Base-by-base conservation (phyloP, 208 protist genomes). In the Tritrichomonas foetus region DNA sequence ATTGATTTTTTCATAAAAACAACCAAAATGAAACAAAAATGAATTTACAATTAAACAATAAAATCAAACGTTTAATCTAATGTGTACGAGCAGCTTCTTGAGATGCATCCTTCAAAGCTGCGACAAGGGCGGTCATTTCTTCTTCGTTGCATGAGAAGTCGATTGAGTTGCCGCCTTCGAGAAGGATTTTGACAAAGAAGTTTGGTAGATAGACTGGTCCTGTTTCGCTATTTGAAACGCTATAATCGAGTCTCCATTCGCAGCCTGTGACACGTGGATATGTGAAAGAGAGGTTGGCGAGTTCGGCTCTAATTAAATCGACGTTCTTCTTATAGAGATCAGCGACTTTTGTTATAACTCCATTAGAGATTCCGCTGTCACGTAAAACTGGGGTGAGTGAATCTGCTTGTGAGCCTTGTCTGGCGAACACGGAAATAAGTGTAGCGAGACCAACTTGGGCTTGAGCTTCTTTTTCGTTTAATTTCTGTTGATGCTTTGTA, bases 141-240 rank as follows among this genome's bases (percentile, higher is more conserved):
- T 89, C 78, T 89, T 89, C 78, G 30, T 25, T 89, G 78, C 78
- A 89, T 57, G 78, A 39, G 36, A 89, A 89, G 39, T 89, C 30
- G 5, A 89, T 44, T 49, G 44, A 25, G 3, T 44, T 20, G 5
- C 78, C 78, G 22, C 78, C 78, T 30, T 89, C 78, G 44, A 89
- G 25, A 57, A 57, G 14, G 33, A 89, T 39, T 55, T 89, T 13
- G 30, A 89, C n/a, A 39, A 89, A 89, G 30, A 89, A 89, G 11
- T 33, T 57, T 39, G 78, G 78, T 14, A 33, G 20, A 2, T 57
- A 57, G 36, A 89, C 27, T 5, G 78, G 33, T 33, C 78, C 78
- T 16, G 47, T 89, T 89, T 89, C 78, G 30, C 47, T 57, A 57
- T 89, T 89, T 39, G 41, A 57, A 39, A 89, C 78, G 39, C 16